Percentiles rank a stretch among this genome's conserved stretches.
Evolutionary conservation across 306 rosid species (phyloP).

Genomic region (Cercis canadensis): DNA sequence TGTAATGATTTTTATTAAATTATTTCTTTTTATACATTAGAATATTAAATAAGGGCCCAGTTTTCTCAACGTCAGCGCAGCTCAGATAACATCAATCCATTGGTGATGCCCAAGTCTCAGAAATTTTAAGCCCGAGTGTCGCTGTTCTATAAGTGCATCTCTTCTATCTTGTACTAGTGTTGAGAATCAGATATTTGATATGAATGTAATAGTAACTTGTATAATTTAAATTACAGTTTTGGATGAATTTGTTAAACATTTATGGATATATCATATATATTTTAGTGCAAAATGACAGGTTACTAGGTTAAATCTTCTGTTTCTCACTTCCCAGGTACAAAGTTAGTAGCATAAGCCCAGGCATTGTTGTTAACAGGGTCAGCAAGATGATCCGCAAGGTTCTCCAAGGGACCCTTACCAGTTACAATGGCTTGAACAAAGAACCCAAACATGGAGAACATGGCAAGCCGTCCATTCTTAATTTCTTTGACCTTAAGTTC

Average conservation of each 20-base stretch:
- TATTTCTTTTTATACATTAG: not conserved
- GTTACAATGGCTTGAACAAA: slow-evolving; percentile 49
- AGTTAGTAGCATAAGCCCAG: slow-evolving; percentile 45
- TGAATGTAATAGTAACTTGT: not conserved
- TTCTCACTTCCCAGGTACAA: slow-evolving; percentile 46
- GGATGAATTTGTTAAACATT: not conserved
- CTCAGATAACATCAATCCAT: not conserved
- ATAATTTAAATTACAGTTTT: not conserved
- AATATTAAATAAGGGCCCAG: slow-evolving; percentile 8
- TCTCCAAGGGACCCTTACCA: slow-evolving; percentile 51
- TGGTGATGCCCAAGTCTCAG: not conserved
- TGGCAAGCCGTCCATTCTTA: slow-evolving; percentile 46
- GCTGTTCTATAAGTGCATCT: slow-evolving; percentile 1
- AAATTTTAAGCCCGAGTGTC: not conserved
- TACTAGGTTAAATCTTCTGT: not conserved
- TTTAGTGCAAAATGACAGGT: not conserved
- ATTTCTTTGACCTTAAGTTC: slow-evolving; percentile 51
- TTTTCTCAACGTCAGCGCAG: slow-evolving; percentile 11
- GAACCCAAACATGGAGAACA: slow-evolving; percentile 51
- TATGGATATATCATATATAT: not conserved
- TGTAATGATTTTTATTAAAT: slow-evolving; percentile 18
- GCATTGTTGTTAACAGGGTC: slow-evolving; percentile 48
- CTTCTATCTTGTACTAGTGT: not conserved
- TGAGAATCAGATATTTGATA: not conserved
- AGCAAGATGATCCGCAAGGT: slow-evolving; percentile 52